A percentile compares a stretch with the other conserved stretches of the same genome.
These are phyloP conservation scores for Colletotrichum caudatum DNA, from an alignment of 2,329 filamentous ascomycete genomes.

Conservation along the genomic window DNA sequence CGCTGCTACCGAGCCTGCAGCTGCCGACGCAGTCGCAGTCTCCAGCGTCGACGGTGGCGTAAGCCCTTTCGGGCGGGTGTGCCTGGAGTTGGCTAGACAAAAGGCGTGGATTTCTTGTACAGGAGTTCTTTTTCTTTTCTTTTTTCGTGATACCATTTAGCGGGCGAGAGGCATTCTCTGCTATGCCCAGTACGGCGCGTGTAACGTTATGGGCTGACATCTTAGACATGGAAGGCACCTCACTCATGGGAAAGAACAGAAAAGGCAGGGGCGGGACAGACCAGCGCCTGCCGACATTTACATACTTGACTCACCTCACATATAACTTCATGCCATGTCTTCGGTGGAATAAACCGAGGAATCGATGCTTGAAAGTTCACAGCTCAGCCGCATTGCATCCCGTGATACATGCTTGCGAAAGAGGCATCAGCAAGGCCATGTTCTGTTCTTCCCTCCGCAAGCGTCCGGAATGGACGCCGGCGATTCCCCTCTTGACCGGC, in stretches of 20 bases:
- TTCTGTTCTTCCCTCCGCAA: conserved; percentile 56
- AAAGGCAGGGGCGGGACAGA: conserved; percentile 17
- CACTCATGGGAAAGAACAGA: conserved; percentile 20
- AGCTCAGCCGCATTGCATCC: not conserved
- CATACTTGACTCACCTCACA: conserved; percentile 32
- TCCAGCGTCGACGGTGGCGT: conserved; percentile 46
- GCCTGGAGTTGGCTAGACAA: not conserved
- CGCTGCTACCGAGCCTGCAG: conserved; percentile 59
- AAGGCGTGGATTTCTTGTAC: conserved; percentile 9
- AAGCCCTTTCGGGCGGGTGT: not conserved
- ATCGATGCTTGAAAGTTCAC: not conserved
- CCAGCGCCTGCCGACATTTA: conserved; percentile 12
- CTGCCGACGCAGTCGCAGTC: conserved; percentile 24
- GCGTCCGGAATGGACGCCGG: conserved; percentile 52
- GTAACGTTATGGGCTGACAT: conserved; percentile 4
- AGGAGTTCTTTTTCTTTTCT: conserved; percentile 4
- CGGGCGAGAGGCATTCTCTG: conserved; percentile 1
- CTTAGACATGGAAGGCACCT: conserved; percentile 26
- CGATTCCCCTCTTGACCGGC: conserved; percentile 46
- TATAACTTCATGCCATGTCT: conserved; percentile 18
- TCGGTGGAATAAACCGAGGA: not conserved
- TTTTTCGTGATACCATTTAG: conserved; percentile 34
- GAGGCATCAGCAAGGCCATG: conserved; percentile 42
- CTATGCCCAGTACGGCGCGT: conserved; percentile 8
- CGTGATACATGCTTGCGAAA: not conserved